Evolutionary conservation across 2,329 filamentous ascomycete genomes (phyloP).

Genomic region (Penicillium polonicum): DNA sequence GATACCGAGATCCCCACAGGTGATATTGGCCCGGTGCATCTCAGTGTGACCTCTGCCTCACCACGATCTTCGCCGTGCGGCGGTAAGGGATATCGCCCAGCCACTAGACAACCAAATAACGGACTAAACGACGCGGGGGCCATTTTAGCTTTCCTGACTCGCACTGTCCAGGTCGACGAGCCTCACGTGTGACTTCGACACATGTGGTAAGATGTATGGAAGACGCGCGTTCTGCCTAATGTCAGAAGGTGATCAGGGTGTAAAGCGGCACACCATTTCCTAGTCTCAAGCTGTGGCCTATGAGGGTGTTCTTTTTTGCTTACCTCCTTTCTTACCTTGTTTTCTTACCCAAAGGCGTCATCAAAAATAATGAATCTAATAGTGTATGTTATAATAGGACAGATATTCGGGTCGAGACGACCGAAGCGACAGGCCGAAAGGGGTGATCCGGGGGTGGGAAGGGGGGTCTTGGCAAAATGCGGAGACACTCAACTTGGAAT

Average conservation of each 20-base stretch:
- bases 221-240: background rate
- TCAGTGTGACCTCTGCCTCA: too few relatives aligned
- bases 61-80: too few relatives aligned
- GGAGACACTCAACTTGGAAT: slow-evolving; percentile 4
- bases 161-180: too few relatives aligned
- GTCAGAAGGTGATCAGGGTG: background rate
- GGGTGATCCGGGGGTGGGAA: background rate
- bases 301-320: background rate
- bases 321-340: background rate
- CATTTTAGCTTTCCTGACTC: too few relatives aligned
- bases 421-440: slow-evolving; percentile 15
- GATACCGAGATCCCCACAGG: too few relatives aligned
- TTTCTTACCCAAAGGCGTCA: background rate
- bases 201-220: too few relatives aligned
- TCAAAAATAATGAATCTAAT: background rate
- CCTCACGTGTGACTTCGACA: too few relatives aligned
- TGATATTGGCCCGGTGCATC: too few relatives aligned
- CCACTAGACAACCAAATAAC: too few relatives aligned
- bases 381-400: background rate
- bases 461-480: slow-evolving; percentile 2
- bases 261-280: background rate
- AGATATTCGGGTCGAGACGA: slow-evolving; percentile 20
- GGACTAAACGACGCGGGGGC: too few relatives aligned
- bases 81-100: too few relatives aligned
- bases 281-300: background rate